Evolutionary conservation across 257 asterid genomes (phyloP), one percentile per base, ranked within the genome.

Genomic region (Solanum rostratum): DNA sequence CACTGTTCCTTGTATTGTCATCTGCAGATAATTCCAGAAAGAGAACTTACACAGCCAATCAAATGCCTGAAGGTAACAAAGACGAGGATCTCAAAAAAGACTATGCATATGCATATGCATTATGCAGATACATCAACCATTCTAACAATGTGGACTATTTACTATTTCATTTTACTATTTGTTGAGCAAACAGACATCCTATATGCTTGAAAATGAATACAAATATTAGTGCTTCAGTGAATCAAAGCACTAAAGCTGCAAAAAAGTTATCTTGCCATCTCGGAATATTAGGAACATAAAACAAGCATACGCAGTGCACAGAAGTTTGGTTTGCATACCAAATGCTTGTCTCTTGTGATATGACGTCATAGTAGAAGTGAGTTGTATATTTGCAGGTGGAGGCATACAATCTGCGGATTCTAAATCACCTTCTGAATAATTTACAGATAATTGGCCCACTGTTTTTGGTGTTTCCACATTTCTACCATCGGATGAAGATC

Each of bases 331-430:
- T 78, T 16, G 29, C 97, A 46, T 90, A 95, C 98, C 98, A 83
- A 95, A 94, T 81, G 98, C 98, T 84, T 95, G 96, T 84, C 98
- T 94, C 91, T 87, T 94, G 87, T 93, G 92, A 88, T 94, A 95
- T 54, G 97, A 90, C 43, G 98, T 86, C 87, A 89, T 87, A 46
- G 92, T 87, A 81, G 97, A 88, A 66, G 91, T 85, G 46, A 86
- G 57, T 41, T 89, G 91, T 29, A 80, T 54, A 84, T 85, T 86
- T 76, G 91, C 68, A 6, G 92, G 93, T 85, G 84, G 81, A 55
- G 92, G 84, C 85, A 81, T 29, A 85, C 71, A 87, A 84, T 92
- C 92, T 33, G 88, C 74, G 12, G 94, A 95, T 86, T 93, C 97
- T 92, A 95, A 84, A 89, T 94, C 98, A 90, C 95, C 91, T 85